Percentiles rank a stretch among this genome's conserved stretches.
Evolutionary conservation across 495 filamentous ascomycete genomes (phyloP).

Genomic region (Daldinia caldariorum): DNA sequence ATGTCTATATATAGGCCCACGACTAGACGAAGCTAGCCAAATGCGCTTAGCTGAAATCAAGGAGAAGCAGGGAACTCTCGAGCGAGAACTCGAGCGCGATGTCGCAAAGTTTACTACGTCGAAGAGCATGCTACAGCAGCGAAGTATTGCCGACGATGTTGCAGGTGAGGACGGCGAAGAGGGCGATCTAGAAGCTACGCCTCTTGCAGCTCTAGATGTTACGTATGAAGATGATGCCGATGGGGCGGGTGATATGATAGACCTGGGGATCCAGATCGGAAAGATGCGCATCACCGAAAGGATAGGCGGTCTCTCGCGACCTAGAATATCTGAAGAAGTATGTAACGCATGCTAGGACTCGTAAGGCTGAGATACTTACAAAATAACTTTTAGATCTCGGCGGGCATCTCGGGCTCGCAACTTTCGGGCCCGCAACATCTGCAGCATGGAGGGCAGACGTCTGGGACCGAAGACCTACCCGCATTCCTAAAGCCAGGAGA

Average conservation of each 20-base stretch:
- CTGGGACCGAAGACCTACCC: conserved; percentile 46
- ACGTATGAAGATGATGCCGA: conserved; percentile 70
- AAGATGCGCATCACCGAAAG: conserved; percentile 77
- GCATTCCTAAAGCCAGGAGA: conserved; percentile 62
- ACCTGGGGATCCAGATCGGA: conserved; percentile 75
- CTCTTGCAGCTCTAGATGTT: conserved; percentile 67
- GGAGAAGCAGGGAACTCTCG: conserved; percentile 72
- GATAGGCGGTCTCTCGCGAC: conserved; percentile 67
- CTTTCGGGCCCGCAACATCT: conserved; percentile 20
- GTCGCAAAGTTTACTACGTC: conserved; percentile 50
- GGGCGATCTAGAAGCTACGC: conserved; percentile 62
- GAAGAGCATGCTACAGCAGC: conserved; percentile 44
- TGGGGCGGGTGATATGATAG: conserved; percentile 69
- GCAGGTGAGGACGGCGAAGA: conserved; percentile 60
- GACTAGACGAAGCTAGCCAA: conserved; percentile 68
- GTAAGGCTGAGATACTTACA: conserved; percentile 10
- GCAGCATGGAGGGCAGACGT: conserved; percentile 28
- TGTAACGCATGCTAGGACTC: conserved; percentile 18
- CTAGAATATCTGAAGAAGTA: conserved; percentile 75
- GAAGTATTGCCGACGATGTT: conserved; percentile 58
- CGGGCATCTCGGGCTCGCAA: conserved; percentile 37
- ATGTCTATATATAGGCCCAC: conserved; percentile 71
- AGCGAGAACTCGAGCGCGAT: conserved; percentile 69
- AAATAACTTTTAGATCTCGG: conserved; percentile 41
- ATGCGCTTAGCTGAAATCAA: conserved; percentile 73